Evolutionary conservation across 495 filamentous ascomycete species (phyloP).

Genomic region (Podospora appendiculata): DNA sequence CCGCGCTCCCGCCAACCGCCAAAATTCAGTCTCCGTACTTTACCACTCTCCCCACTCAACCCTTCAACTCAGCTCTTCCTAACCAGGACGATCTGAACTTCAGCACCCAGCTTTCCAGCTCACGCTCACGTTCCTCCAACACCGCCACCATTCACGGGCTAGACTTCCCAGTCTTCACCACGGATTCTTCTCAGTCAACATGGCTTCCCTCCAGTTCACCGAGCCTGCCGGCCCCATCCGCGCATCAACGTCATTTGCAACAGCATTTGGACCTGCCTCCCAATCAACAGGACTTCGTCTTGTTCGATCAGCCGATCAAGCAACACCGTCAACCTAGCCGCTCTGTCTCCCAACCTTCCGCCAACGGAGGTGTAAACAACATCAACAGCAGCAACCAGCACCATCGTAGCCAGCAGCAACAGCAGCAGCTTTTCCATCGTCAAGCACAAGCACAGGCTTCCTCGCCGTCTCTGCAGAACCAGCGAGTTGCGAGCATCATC

Average conservation of each 20-base stretch:
- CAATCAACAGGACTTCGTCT: constrained; percentile 46
- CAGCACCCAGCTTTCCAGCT: constrained; percentile 39
- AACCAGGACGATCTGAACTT: constrained; percentile 48
- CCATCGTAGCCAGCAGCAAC: constrained; percentile 26
- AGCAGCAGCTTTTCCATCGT: constrained; percentile 18
- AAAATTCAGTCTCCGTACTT: constrained; percentile 40
- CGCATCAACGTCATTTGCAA: constrained; percentile 38
- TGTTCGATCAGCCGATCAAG: constrained; percentile 42
- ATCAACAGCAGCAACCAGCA: constrained; percentile 31
- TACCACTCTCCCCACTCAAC: constrained; percentile 35
- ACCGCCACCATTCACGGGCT: constrained; percentile 43
- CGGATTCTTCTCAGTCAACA: constrained; percentile 49
- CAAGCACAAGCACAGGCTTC: constrained; percentile 17
- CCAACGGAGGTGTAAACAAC: constrained; percentile 31
- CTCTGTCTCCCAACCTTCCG: constrained; percentile 28
- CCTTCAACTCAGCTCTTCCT: constrained; percentile 41
- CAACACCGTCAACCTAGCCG: constrained; percentile 43
- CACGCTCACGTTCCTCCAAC: constrained; percentile 37
- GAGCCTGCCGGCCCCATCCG: constrained; percentile 51
- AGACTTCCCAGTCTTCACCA: constrained; percentile 53
- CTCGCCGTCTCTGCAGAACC: constrained; percentile 41
- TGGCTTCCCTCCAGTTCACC: constrained; percentile 53
- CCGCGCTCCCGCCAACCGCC: constrained; percentile 17
- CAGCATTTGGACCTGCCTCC: constrained; percentile 37
- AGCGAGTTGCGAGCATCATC: constrained; percentile 53